A percentile compares a stretch with the other conserved stretches of the same genome.
phyloP scores from a whole-genome alignment of 768 basidiomycete species.

The Tricholoma sp. region DNA sequence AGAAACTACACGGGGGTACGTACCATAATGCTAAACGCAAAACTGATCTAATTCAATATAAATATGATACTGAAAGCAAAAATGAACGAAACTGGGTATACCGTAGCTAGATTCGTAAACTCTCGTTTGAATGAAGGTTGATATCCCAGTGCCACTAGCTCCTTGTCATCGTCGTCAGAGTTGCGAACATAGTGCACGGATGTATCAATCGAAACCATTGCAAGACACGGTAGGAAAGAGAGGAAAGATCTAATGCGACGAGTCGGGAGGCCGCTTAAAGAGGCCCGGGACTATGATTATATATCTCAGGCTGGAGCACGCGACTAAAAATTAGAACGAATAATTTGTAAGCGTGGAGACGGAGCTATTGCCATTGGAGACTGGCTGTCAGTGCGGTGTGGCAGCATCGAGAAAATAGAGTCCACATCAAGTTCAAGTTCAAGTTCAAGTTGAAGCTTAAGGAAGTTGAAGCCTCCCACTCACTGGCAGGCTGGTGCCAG shows the following conservation, averaged over 20 bases:
- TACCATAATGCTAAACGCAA: slow-evolving; percentile 77
- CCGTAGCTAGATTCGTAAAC: slow-evolving; percentile 79
- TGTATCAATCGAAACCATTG: slow-evolving; percentile 10
- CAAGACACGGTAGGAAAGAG: not conserved
- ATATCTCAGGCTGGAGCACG: too few species aligned
- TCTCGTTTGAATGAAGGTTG: slow-evolving; percentile 81
- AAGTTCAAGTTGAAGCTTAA: too few species aligned
- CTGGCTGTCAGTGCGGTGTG: too few species aligned
- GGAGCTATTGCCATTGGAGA: not conserved
- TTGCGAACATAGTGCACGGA: slow-evolving; percentile 16
- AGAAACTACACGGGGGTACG: not conserved
- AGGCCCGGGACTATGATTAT: not conserved
- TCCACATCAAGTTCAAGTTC: too few species aligned
- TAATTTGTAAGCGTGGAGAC: not conserved
- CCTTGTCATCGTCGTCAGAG: slow-evolving; percentile 55
- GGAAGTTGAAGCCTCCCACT: too few species aligned
- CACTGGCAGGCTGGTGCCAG: too few species aligned
- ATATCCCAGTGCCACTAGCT: slow-evolving; percentile 63
- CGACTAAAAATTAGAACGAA: not conserved
- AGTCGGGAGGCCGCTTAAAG: not conserved
- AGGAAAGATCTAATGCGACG: not conserved
- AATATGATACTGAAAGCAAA: not conserved
- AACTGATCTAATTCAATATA: slow-evolving; percentile 51
- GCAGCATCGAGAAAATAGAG: too few species aligned
- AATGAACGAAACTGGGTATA: slow-evolving; percentile 23